Conservation (phyloP, 2,329 filamentous ascomycete genomes). For the Chaetomiaceae sp. region DNA sequence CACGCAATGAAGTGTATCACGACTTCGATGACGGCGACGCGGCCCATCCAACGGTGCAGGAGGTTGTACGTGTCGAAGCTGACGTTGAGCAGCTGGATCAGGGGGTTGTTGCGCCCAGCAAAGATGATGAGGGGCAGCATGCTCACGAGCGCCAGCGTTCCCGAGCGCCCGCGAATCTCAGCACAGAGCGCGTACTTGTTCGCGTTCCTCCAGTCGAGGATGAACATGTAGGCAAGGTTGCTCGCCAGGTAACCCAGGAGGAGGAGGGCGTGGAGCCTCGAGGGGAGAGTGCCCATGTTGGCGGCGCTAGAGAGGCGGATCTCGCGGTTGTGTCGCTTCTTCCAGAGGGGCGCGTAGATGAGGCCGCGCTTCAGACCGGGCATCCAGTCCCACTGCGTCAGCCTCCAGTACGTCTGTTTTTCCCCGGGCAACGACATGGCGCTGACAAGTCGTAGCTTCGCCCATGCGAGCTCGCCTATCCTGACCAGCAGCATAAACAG, state of each 20-base stretch:
- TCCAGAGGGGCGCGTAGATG: constrained; percentile 57
- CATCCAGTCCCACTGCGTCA: constrained; percentile 53
- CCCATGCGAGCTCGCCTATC: constrained; percentile 48
- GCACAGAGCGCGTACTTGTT: constrained; percentile 64
- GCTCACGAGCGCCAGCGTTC: constrained; percentile 78
- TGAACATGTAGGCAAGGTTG: constrained; percentile 58
- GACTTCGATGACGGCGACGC: constrained; percentile 64
- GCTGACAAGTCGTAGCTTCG: constrained; percentile 52
- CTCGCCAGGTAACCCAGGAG: constrained; percentile 51
- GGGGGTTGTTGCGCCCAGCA: constrained; percentile 85
- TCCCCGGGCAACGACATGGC: constrained; percentile 49
- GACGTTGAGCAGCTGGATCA: constrained; percentile 74
- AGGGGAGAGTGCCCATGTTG: constrained; percentile 56
- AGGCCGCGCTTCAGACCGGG: constrained; percentile 57
- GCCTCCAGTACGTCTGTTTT: constrained; percentile 54
- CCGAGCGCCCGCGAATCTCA: constrained; percentile 78
- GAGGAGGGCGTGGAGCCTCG: constrained; percentile 55
- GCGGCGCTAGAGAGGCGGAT: constrained; percentile 38
- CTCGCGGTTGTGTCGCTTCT: constrained; percentile 57
- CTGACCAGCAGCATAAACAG: constrained; percentile 49
- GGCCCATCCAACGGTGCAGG: constrained; percentile 75
- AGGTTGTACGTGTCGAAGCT: constrained; percentile 97
- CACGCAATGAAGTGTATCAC: constrained; percentile 67
- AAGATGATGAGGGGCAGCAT: constrained; percentile 88
- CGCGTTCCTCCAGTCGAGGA: constrained; percentile 51